These are phyloP conservation scores for Grammothele lineata DNA, from an alignment of 768 basidiomycete genomes.

Conservation along the genomic window DNA sequence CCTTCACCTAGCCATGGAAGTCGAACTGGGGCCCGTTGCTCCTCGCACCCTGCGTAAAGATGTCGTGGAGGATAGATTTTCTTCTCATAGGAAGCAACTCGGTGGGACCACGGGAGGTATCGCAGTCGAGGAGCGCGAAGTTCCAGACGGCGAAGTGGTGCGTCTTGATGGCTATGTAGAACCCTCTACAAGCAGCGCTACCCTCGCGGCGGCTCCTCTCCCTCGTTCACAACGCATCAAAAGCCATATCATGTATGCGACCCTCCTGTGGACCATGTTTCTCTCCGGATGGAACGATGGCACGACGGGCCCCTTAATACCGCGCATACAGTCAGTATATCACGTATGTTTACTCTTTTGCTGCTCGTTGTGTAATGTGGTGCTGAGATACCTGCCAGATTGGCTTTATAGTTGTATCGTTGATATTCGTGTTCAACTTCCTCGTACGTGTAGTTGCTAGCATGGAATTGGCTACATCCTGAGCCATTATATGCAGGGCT, in stretches of 20 bases:
- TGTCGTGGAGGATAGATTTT: too few species aligned
- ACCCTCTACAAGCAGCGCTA: too few species aligned
- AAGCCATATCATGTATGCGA: conserved; percentile 42
- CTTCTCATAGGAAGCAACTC: too few species aligned
- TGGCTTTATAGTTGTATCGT: conserved; percentile 49
- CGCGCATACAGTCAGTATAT: conserved; percentile 59
- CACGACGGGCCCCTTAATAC: conserved; percentile 68
- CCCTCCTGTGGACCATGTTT: conserved; percentile 54
- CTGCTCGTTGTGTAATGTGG: too few species aligned
- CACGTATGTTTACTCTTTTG: conserved; percentile 27
- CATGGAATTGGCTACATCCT: not conserved
- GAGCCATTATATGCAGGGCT: conserved; percentile 33
- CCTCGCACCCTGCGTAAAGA: too few species aligned
- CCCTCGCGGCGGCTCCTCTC: too few species aligned
- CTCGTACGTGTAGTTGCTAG: conserved; percentile 27
- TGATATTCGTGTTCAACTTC: conserved; percentile 53
- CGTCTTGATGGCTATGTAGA: too few species aligned
- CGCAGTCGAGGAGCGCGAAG: too few species aligned
- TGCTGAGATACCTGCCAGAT: conserved; percentile 28
- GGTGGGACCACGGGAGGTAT: too few species aligned
- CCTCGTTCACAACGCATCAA: not conserved
- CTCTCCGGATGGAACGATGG: conserved; percentile 81
- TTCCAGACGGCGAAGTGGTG: too few species aligned
- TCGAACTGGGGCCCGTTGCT: too few species aligned
- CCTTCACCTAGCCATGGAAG: too few species aligned